Evolutionary conservation across 495 filamentous ascomycete species (phyloP).

Genomic region (Xylaria curta): DNA sequence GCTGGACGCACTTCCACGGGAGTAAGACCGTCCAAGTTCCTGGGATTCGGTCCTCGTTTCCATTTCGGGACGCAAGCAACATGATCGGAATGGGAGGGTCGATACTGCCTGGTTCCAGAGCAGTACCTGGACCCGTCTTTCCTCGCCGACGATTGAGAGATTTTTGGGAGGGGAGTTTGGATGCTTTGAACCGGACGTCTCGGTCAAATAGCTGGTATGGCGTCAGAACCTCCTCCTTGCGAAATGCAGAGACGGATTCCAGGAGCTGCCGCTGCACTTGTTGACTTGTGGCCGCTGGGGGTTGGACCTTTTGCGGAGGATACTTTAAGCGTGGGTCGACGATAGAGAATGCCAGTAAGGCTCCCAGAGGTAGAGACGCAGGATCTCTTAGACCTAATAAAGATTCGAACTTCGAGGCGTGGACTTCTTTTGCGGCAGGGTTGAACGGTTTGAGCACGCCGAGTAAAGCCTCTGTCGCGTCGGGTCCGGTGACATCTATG

Average conservation of each 20-base stretch:
- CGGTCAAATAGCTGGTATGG: constrained; percentile 72
- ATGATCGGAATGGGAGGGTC: constrained; percentile 87
- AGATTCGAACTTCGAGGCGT: constrained; percentile 65
- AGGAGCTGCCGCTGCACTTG: constrained; percentile 53
- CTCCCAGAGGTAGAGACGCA: constrained; percentile 73
- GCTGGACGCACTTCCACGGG: constrained; percentile 88
- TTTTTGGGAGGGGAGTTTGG: constrained; percentile 78
- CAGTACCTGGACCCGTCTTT: constrained; percentile 66
- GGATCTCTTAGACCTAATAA: constrained; percentile 77
- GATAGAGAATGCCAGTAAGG: constrained; percentile 73
- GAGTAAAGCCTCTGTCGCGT: constrained; percentile 79
- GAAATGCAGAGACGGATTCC: constrained; percentile 70
- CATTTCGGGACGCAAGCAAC: constrained; percentile 64
- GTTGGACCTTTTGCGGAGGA: constrained; percentile 62
- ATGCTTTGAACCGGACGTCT: constrained; percentile 60
- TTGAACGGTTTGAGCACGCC: constrained; percentile 68
- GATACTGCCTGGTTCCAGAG: constrained; percentile 61
- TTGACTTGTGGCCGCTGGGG: constrained; percentile 53
- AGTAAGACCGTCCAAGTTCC: constrained; percentile 85
- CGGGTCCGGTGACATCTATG: constrained; percentile 86
- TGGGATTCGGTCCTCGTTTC: constrained; percentile 54
- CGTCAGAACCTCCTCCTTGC: constrained; percentile 63
- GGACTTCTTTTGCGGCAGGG: constrained; percentile 43
- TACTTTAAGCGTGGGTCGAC: constrained; percentile 81
- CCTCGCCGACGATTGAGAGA: constrained; percentile 85